Percentiles rank a stretch among this genome's conserved stretches.
Evolutionary conservation across 306 rosid species (phyloP).

Genomic region (Albizia julibrissin): DNA sequence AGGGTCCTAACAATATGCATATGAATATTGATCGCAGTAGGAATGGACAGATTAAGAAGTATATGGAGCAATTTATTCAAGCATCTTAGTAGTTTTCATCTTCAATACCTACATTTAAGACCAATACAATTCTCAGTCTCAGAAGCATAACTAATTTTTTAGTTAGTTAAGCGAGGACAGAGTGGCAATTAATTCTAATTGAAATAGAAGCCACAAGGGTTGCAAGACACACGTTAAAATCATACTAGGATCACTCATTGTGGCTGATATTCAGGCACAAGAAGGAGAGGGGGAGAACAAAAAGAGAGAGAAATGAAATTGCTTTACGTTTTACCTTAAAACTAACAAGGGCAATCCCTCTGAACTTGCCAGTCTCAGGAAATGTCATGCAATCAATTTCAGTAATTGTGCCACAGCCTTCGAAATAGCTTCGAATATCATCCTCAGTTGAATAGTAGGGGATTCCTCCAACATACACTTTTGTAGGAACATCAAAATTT

Average conservation of each 20-base stretch:
- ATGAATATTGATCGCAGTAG: neutral
- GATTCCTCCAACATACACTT: slow-evolving; percentile 92
- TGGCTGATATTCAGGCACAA: neutral
- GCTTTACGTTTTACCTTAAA: slow-evolving; percentile 66
- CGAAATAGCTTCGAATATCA: slow-evolving; percentile 85
- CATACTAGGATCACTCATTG: neutral
- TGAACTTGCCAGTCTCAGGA: slow-evolving; percentile 90
- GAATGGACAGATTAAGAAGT: neutral
- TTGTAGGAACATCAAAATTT: slow-evolving; percentile 48
- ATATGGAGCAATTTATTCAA: neutral
- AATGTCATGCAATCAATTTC: slow-evolving; percentile 89
- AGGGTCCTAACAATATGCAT: neutral
- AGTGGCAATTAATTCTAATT: slow-evolving; percentile 12
- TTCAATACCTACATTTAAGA: neutral
- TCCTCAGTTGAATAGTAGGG: slow-evolving; percentile 94
- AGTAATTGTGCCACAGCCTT: slow-evolving; percentile 84
- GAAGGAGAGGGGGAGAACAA: neutral
- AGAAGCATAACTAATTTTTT: neutral
- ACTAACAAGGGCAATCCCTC: slow-evolving; percentile 87
- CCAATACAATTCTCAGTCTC: neutral
- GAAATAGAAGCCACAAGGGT: slow-evolving; percentile 7
- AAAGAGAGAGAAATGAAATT: neutral
- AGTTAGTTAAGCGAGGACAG: neutral
- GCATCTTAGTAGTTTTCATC: neutral
- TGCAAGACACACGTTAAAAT: slow-evolving; percentile 18